Evolutionary conservation across 148 eudicot species (phyloP), one percentile per base, ranked within the genome.

Genomic region (Linanthus parryae): DNA sequence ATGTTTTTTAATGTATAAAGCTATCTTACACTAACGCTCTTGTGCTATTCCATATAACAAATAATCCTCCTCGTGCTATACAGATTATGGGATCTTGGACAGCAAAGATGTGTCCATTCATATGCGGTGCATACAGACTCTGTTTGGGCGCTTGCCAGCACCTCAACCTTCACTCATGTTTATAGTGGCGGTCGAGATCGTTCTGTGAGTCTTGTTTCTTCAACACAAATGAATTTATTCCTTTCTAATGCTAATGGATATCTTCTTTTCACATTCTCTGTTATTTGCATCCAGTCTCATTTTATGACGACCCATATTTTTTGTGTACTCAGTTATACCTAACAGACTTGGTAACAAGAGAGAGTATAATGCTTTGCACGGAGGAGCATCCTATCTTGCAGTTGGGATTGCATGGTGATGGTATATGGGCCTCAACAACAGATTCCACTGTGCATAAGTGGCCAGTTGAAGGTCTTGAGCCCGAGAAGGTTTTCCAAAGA

Each of bases 91-190:
- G 99, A 92, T 80, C 94, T 92, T 56, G 96, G 94, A 54, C 99
- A 92, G 71, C 99, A 92, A 72, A 81, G 99, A 10, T 92, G 99
- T 54, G 68, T 92, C 34, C 99, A 92, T 62, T 87, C 99, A 24
- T 92, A 92, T 72, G 99, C 99, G 62, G 99, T 92, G 68, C 99
- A 92, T 70, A 84, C 99, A 13, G 99, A 92, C 69, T 92, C 99
- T 55, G 96, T 92, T 33, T 92, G 99, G 99, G 96, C 99, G 58
- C 96, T 92, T 62, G 99, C 99, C 44, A 84, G 94, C 72, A 87
- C 90, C 19, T 56, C 88, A 35, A 44, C 90, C 18, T 92, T 92
- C 71, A 87, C 81, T 67, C 99, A 92, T 73, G 99, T 92, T 47
- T 92, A 87, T 61, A 92, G 99, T 62, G 99, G 96, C 63, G 99